A percentile compares a stretch with the other conserved stretches of the same genome.
Evolutionary conservation across 192 early-diverging fungal species (phyloP).

Genomic region (Tieghemiomyces parasiticus): DNA sequence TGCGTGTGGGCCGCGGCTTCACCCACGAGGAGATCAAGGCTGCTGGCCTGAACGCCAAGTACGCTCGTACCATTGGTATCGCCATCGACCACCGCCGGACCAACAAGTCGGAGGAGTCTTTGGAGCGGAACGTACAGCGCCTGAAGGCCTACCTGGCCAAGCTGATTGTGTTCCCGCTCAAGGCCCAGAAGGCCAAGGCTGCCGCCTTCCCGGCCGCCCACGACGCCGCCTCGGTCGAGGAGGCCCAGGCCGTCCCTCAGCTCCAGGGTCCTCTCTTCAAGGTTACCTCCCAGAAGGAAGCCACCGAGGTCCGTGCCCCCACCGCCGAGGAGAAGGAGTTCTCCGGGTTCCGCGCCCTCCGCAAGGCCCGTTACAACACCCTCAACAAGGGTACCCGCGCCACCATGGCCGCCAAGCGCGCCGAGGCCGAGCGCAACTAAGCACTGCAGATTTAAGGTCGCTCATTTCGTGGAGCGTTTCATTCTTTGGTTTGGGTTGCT

Average conservation of each 20-base stretch:
- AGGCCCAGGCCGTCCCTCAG: too few species aligned
- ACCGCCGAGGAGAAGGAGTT: constrained; percentile 37
- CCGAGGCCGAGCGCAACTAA: too few species aligned
- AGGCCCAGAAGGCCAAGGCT: constrained; percentile 65
- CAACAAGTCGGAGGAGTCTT: constrained; percentile 91
- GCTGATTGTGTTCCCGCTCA: constrained; percentile 94
- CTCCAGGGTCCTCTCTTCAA: constrained; percentile 5
- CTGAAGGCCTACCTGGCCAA: constrained; percentile 87
- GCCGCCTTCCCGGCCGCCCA: constrained; percentile 13
- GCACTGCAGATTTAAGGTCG: too few species aligned
- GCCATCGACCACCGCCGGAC: constrained; percentile 92
- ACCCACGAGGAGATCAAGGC: constrained; percentile 97
- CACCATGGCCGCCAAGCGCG: too few species aligned
- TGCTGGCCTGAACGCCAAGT: constrained; percentile 84
- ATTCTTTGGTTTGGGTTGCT: too few species aligned
- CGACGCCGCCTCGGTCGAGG: constrained; percentile 2
- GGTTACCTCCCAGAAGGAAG: constrained; percentile 27
- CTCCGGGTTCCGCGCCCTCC: constrained; percentile 27
- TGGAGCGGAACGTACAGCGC: constrained; percentile 83
- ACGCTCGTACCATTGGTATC: constrained; percentile 89
- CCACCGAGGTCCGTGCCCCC: constrained; percentile 27
- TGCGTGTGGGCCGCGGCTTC: constrained; percentile 93
- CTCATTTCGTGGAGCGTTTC: too few species aligned
- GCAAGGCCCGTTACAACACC: constrained; percentile 24
- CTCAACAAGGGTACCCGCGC: constrained; percentile 12